Evolutionary conservation across 176 grass and related monocot genomes (phyloP), one percentile per base, ranked within the genome.

Genomic region (Rhynchospora pubera): DNA sequence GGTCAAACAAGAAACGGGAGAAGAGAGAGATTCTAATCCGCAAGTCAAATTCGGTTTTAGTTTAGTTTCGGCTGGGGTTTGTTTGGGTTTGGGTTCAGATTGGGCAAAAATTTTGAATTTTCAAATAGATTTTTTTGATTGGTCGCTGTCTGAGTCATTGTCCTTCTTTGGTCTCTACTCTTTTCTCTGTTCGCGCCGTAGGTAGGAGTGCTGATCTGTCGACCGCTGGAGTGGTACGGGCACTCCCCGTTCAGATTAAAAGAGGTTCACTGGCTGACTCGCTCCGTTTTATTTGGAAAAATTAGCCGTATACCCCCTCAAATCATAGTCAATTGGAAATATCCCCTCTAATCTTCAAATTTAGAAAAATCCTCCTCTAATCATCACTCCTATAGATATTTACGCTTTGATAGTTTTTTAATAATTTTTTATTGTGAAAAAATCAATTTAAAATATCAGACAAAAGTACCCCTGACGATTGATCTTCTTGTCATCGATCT

Each of bases 41-140:
- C 11, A 72, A 79, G 23, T 79, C 56, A 79, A 79, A n/a, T 9
- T 58, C 2, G 16, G 4, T 62, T 75, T 48, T 11, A 23, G n/a
- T n/a, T n/a, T n/a, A n/a, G 19, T 51, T 51, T 26, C 23, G 19
- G 47, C 47, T 80, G 14, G 18, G 55, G 2, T 69, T 42, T 23
- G 65, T 39, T 39, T 28, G 24, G 12, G 26, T 61, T 80, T 18
- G 30, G 18, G 32, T 62, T 80, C 60, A 24, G 2, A 62, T 81
- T 44, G 78, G 34, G 23, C 42, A 6, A 12, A 34, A 46, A 4
- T 3, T 62, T 81, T 61, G 39, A 62, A 62, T 30, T 26, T 81
- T 22, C 18, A 63, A 55, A 48, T 55, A 47, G 57, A 64, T n/a
- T 42, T 79, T 79, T 79, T 79, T 26, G 34, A 81, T 45, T 81